phyloP scores from a whole-genome alignment of 2,329 filamentous ascomycete species.

The Purpureocillium lavendulum region DNA sequence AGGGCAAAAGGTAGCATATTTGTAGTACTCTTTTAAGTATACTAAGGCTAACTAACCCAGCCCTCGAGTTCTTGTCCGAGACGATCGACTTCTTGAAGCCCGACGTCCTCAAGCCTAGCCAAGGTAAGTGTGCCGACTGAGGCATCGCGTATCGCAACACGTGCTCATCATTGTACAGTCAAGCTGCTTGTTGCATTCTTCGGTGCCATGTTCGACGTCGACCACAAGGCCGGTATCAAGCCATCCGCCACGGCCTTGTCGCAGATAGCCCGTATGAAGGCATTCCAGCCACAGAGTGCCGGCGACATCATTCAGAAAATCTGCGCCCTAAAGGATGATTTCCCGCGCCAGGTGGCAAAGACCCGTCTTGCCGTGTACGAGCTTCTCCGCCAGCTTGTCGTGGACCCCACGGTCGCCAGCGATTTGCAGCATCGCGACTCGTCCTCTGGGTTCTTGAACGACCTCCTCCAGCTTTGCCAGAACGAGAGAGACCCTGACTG shows the following conservation, averaged over 20 bases:
- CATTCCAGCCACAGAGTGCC: constrained; percentile 40
- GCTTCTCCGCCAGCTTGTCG: constrained; percentile 35
- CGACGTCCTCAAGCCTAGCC: constrained; percentile 38
- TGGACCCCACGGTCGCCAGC: constrained; percentile 30
- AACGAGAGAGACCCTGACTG: constrained; percentile 50
- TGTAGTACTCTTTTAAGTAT: too few relatives aligned
- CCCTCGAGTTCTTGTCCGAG: constrained; percentile 46
- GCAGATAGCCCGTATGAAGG: constrained; percentile 38
- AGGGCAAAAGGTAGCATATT: constrained; percentile 37
- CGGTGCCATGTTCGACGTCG: constrained; percentile 48
- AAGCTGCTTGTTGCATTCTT: constrained; percentile 46
- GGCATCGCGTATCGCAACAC: neutral
- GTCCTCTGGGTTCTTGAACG: constrained; percentile 36
- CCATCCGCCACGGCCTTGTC: constrained; percentile 45
- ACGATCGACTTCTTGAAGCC: constrained; percentile 41
- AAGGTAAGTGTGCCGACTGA: constrained; percentile 25
- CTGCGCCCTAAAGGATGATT: constrained; percentile 46
- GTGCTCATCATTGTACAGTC: constrained; percentile 16
- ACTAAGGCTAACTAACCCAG: constrained; percentile 19
- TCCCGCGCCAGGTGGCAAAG: constrained; percentile 40
- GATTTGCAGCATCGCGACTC: constrained; percentile 37
- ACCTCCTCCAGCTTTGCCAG: constrained; percentile 41
- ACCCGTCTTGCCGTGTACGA: constrained; percentile 46
- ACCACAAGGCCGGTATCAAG: constrained; percentile 50
- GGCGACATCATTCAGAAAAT: constrained; percentile 40